Evolutionary conservation across 2,329 filamentous ascomycete genomes (phyloP), one percentile per base, ranked within the genome.

Genomic region (Cucurbitaria berberidis): DNA sequence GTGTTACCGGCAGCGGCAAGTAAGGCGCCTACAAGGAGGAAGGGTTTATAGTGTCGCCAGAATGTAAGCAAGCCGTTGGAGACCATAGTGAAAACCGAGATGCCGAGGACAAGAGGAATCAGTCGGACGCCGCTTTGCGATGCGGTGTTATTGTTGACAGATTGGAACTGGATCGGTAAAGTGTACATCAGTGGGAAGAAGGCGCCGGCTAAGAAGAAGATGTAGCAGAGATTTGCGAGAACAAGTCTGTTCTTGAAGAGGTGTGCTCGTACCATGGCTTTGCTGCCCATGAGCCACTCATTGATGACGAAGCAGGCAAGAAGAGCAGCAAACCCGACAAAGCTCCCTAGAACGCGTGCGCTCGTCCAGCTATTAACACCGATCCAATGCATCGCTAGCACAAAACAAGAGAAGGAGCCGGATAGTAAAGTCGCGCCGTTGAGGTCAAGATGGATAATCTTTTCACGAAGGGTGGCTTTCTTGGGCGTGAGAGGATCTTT

Each of bases 281-380:
- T 59, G 26, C 60, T 53, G 3, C 63, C 58, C 64, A 69, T 67
- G 24, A 45, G 38, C 44, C 62, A 65, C 46, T 75, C 66, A 29
- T 71, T 64, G 27, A 53, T 42, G 19, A 66, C 57, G 55, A 85
- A 84, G 6, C 70, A 56, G 27, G 80, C 64, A 32, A 79, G 69
- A 0, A 80, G 60, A 0, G 81, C 66, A 1, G 71, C 80, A n/a
- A 78, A 80, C 1, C 81, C 62, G 16, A 80, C 72, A 62, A 82
- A 83, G 4, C 80, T 70, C 0, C 74, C 74, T 43, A 86, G 82
- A 18, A 77, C 74, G 0, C 73, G 65, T 0, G 73, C 74, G 3
- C 71, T 75, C 39, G 70, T 63, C 82, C 83, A 87, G 7, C 65
- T 34, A 22, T 73, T 63, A 21, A 68, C 62, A 3, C 68, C 65